These are phyloP conservation scores for Fusarium brachygibbosum DNA, from an alignment of 2,329 filamentous ascomycete species.

Conservation along the genomic window DNA sequence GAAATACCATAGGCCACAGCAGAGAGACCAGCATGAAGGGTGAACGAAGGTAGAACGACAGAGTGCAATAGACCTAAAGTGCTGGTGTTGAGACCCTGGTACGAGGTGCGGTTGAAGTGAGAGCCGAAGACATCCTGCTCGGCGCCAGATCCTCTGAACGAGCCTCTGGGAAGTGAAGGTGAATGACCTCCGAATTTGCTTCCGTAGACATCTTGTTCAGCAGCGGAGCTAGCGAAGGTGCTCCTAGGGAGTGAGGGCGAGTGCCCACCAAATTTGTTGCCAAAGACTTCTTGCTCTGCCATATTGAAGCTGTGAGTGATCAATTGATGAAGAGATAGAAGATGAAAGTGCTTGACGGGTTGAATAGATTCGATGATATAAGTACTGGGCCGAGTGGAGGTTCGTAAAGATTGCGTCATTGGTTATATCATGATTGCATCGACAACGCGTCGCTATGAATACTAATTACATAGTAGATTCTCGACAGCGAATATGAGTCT, in stretches of 20 bases:
- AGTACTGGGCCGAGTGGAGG: not conserved
- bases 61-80: conserved; percentile 17
- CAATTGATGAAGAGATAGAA: not conserved
- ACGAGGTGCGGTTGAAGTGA: conserved; percentile 17
- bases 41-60: conserved; percentile 17
- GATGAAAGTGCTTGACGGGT: not conserved
- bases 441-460: not conserved
- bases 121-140: conserved; percentile 23
- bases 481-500: fast-evolving
- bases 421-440: conserved; percentile 35
- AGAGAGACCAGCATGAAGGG: conserved; percentile 10
- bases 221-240: not conserved
- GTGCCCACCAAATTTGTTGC: not conserved
- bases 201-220: conserved; percentile 5
- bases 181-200: not conserved
- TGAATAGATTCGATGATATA: conserved; percentile 16
- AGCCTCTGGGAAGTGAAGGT: not conserved
- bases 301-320: not conserved
- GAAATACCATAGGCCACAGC: conserved; percentile 15
- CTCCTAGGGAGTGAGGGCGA: not conserved
- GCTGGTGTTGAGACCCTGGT: conserved; percentile 15
- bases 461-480: not conserved
- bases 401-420: conserved; percentile 35
- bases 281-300: conserved; percentile 25
- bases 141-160: not conserved